Base-by-base conservation (phyloP, 768 basidiomycete genomes). In the Pisolithus microcarpus region DNA sequence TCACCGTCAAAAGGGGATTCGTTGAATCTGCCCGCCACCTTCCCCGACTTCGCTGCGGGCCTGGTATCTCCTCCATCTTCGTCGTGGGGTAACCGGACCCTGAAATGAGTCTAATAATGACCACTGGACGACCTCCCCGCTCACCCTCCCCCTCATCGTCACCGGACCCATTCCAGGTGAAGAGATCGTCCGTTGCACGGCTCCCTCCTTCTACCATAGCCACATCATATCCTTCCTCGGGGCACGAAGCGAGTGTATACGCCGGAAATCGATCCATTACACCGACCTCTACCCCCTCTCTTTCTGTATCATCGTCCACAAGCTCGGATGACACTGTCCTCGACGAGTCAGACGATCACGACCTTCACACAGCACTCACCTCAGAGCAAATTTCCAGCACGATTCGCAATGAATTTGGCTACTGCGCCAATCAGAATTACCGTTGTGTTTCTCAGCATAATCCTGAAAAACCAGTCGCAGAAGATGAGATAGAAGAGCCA, bases 401-500 rank as follows among this genome's bases (percentile, higher is more conserved):
- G 11, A 76, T 87, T 37, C 89, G 97, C 70, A 79, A 87, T 21
- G 94, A 97, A 70, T 97, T 94, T 64, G 94, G 94, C 1, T 90
- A 92, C 67, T 92, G 89, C 61, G 81, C 80, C 23, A 84, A 91
- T 60, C 81, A 87, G 54, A 73, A 72, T 21, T 89, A 80, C 64
- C 75, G 91, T 16, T 76, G 80, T 58, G 76, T 72, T 10, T 85
- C 85, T 1, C 73, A 79, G 54, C 84, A 90, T 63, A 70, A 75
- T 11, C 67, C 69, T 2, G 58, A 58, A 5, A 65, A 71, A 5
- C 69, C 78, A 2, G 63, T 87, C 53, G 70, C 72, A 49, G 63
- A 72, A 50, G 77, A 81, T 60, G 69, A 79, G 51, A 85, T 89
- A 54, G 81, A 85, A 57, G 91, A 94, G 61, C 95, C 95, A 4